Percentiles rank a stretch among this genome's conserved stretches.
These are phyloP conservation scores for Wilcoxina mikolae DNA, from an alignment of 495 filamentous ascomycete genomes.

Conservation along the genomic window DNA sequence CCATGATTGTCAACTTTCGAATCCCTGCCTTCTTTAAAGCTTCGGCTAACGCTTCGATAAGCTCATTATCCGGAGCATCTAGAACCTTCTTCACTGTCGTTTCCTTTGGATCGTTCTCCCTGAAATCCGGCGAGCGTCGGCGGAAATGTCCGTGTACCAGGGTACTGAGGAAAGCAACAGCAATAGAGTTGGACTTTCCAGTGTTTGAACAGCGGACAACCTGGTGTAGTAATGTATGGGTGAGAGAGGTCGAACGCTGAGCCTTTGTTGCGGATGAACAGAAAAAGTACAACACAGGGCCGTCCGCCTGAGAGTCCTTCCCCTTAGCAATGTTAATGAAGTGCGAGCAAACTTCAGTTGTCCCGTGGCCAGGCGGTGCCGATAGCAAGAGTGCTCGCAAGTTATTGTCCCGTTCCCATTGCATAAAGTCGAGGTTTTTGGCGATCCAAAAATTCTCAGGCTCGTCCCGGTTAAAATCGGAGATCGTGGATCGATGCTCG, in stretches of 20 bases:
- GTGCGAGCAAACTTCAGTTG: neutral
- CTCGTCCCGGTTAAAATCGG: neutral
- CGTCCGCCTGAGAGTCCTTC: neutral
- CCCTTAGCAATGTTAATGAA: neutral
- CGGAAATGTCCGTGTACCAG: neutral
- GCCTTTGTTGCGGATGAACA: neutral
- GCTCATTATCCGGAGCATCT: neutral
- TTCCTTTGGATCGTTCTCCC: neutral
- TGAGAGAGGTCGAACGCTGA: neutral
- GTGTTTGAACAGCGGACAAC: neutral
- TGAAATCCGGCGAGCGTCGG: neutral
- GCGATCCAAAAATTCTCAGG: neutral
- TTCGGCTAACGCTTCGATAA: neutral
- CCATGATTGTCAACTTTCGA: neutral
- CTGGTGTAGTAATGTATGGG: neutral
- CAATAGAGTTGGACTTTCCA: neutral
- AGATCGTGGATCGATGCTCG: neutral
- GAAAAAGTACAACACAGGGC: conserved; percentile 1
- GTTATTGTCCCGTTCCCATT: neutral
- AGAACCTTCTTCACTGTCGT: neutral
- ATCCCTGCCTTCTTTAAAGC: neutral
- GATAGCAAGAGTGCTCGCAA: neutral
- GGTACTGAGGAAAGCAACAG: neutral
- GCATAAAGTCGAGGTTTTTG: neutral
- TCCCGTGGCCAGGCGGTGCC: neutral